Evolutionary conservation across 306 rosid species (phyloP).

Genomic region (Acacia melanoxylon): DNA sequence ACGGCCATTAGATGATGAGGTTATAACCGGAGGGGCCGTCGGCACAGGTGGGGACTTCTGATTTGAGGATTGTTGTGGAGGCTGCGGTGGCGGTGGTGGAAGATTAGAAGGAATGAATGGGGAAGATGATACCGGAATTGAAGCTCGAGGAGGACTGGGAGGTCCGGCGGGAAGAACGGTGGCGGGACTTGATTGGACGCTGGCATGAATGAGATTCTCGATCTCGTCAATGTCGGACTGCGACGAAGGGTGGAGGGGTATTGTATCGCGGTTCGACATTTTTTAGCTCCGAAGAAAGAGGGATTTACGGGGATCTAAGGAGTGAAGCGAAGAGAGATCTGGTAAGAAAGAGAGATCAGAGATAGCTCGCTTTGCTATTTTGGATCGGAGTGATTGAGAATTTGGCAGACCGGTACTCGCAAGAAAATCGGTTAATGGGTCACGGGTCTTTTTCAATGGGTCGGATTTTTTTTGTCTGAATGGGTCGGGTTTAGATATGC

Average conservation of each 20-base stretch:
- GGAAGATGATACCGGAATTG: conserved; percentile 76
- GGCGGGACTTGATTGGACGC: conserved; percentile 59
- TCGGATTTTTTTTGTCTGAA: neutral
- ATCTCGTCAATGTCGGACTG: conserved; percentile 99
- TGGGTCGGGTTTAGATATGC: neutral
- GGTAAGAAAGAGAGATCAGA: neutral
- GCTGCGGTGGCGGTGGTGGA: conserved; percentile 20
- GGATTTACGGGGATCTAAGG: neutral
- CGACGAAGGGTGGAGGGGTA: conserved; percentile 87
- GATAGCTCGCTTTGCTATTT: neutral
- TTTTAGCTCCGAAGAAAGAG: conserved; percentile 22
- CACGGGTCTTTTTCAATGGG: neutral
- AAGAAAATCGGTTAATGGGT: neutral
- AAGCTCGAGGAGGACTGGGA: conserved; percentile 81
- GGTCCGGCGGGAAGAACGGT: conserved; percentile 76
- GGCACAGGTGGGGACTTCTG: conserved; percentile 44
- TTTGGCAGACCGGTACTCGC: neutral
- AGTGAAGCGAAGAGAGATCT: neutral
- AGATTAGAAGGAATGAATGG: conserved; percentile 43
- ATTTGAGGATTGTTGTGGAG: conserved; percentile 12
- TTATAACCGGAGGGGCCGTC: conserved; percentile 34
- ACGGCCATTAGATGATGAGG: conserved; percentile 26
- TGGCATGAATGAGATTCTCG: conserved; percentile 86
- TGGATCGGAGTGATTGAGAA: neutral
- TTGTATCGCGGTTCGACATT: conserved; percentile 90